These are phyloP conservation scores for Coleophoma eucalyptorum DNA, from an alignment of 2,329 filamentous ascomycete species.

Conservation along the genomic window DNA sequence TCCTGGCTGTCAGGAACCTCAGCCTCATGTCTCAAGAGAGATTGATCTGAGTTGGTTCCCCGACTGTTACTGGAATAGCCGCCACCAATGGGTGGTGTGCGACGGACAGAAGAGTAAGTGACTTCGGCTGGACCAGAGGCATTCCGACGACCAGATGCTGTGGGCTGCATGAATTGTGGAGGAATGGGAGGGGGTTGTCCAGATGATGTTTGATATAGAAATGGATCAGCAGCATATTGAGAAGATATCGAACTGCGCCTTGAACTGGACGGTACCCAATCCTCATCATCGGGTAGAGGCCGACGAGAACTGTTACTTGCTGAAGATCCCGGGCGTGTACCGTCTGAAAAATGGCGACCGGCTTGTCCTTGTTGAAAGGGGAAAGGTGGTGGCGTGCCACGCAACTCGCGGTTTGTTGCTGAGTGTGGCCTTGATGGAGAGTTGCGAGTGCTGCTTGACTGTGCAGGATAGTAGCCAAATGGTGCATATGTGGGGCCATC, in stretches of 20 bases:
- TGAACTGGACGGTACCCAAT: constrained; percentile 34
- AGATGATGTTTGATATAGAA: constrained; percentile 32
- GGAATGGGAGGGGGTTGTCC: constrained; percentile 21
- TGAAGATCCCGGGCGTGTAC: constrained; percentile 29
- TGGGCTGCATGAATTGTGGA: constrained; percentile 27
- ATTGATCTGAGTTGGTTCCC: constrained; percentile 15
- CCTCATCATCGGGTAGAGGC: constrained; percentile 44
- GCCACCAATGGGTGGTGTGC: constrained; percentile 11
- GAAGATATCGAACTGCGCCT: constrained; percentile 24
- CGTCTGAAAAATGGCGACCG: constrained; percentile 23
- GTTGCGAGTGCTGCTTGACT: constrained; percentile 26
- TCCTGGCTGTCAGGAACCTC: constrained; percentile 12
- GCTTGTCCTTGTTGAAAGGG: constrained; percentile 11
- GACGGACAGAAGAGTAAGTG: constrained; percentile 24
- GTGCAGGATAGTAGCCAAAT: constrained; percentile 34
- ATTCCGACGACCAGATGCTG: constrained; percentile 23
- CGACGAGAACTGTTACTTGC: constrained; percentile 29
- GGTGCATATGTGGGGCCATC: constrained; percentile 43
- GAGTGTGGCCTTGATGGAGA: constrained; percentile 28
- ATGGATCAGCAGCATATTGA: constrained; percentile 27
- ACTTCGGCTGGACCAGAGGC: constrained; percentile 30
- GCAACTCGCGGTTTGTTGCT: constrained; percentile 13
- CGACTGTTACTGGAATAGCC: constrained; percentile 15
- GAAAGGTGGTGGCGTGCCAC: constrained; percentile 13
- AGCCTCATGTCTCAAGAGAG: constrained; percentile 9